Evolutionary conservation across 768 basidiomycete species (phyloP).

Genomic region (Coprinopsis cinerea): DNA sequence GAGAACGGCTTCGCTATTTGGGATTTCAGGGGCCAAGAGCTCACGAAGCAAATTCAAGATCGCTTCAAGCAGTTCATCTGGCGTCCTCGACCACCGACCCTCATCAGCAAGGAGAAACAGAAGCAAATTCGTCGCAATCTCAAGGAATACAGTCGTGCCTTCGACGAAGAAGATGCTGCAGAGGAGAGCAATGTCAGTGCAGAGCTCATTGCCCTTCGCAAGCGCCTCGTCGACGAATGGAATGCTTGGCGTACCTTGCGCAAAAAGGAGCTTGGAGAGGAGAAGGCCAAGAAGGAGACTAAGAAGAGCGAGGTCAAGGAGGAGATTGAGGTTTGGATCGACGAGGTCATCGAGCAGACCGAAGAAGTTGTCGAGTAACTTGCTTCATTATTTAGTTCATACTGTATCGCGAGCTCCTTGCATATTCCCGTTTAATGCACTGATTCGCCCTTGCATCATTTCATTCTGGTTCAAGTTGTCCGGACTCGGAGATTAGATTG

Average conservation of each 20-base stretch:
- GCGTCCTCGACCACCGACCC: slow-evolving; percentile 89
- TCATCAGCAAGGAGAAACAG: slow-evolving; percentile 85
- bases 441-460: background rate
- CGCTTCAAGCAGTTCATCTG: slow-evolving; percentile 99
- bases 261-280: slow-evolving; percentile 59
- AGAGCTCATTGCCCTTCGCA: slow-evolving; percentile 84
- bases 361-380: slow-evolving; percentile 66
- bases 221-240: slow-evolving; percentile 96
- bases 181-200: slow-evolving; percentile 94
- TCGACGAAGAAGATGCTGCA: slow-evolving; percentile 95
- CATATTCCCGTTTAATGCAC: background rate
- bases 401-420: background rate
- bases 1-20: slow-evolving; percentile 96
- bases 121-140: slow-evolving; percentile 82
- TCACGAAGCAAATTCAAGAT: slow-evolving; percentile 84
- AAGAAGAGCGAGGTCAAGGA: slow-evolving; percentile 56
- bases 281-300: slow-evolving; percentile 28
- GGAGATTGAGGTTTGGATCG: slow-evolving; percentile 91
- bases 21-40: slow-evolving; percentile 97
- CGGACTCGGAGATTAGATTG: background rate
- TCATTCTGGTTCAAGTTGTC: background rate
- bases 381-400: background rate
- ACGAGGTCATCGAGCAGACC: slow-evolving; percentile 87
- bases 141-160: slow-evolving; percentile 82
- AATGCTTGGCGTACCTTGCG: slow-evolving; percentile 89